Evolutionary conservation across 2,329 filamentous ascomycete genomes (phyloP).

Genomic region (Verticillium zaregamsianum): DNA sequence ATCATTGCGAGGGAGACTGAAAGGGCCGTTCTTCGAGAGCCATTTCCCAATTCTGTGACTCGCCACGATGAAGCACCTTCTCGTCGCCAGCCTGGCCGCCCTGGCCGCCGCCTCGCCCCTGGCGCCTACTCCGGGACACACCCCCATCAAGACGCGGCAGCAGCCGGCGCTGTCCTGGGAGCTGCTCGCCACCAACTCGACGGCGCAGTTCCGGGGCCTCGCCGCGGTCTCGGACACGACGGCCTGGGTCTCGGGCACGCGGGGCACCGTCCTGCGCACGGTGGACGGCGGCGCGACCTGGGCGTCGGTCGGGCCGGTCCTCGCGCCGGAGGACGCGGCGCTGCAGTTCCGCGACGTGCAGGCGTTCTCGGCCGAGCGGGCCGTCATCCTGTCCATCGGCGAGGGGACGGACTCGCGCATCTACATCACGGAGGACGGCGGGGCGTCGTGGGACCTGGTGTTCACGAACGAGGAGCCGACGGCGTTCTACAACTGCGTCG

Average conservation of each 20-base stretch:
- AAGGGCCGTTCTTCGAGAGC: neutral
- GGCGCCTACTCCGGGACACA: neutral
- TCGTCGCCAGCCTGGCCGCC: neutral
- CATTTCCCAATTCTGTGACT: neutral
- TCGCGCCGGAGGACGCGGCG: constrained; percentile 14
- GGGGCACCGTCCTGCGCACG: constrained; percentile 23
- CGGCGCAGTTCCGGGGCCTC: constrained; percentile 24
- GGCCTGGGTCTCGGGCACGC: constrained; percentile 26
- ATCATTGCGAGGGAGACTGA: neutral
- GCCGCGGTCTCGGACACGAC: constrained; percentile 22
- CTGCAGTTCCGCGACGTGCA: constrained; percentile 30
- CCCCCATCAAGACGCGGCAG: neutral
- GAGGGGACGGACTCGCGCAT: constrained; percentile 24
- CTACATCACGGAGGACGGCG: constrained; percentile 23
- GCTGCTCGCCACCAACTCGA: constrained; percentile 18
- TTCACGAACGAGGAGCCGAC: constrained; percentile 22
- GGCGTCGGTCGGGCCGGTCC: constrained; percentile 22
- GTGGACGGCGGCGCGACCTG: constrained; percentile 23
- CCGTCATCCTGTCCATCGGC: constrained; percentile 33
- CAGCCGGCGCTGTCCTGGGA: constrained; percentile 17
- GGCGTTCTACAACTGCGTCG: constrained; percentile 29
- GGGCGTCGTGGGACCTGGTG: constrained; percentile 18
- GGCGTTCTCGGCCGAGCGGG: constrained; percentile 34
- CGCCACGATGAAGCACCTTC: neutral
- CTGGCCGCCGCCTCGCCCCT: constrained; percentile 6